Percentiles rank a stretch among this genome's conserved stretches.
These are phyloP conservation scores for Huntiella decipiens DNA, from an alignment of 2,329 filamentous ascomycete species.

Conservation along the genomic window DNA sequence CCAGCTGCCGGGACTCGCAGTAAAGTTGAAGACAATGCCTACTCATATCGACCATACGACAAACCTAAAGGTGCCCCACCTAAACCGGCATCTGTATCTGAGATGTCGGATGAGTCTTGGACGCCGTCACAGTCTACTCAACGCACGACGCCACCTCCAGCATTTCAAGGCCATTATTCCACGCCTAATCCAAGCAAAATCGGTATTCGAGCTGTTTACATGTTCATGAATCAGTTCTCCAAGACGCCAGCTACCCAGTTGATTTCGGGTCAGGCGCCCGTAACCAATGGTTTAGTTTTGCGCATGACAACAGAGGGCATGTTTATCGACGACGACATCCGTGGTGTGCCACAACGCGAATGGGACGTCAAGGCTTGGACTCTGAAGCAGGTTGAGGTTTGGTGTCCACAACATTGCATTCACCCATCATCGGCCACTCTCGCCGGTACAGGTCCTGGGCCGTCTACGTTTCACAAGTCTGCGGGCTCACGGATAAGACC, in stretches of 20 bases:
- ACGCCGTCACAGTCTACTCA: constrained; percentile 69
- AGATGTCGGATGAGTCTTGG: constrained; percentile 66
- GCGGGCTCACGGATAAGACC: constrained; percentile 26
- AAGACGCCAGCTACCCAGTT: constrained; percentile 84
- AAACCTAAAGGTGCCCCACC: constrained; percentile 38
- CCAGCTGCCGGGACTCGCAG: constrained; percentile 25
- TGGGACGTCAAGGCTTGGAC: constrained; percentile 99
- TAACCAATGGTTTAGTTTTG: constrained; percentile 82
- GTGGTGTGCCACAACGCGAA: constrained; percentile 79
- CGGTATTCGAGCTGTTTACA: constrained; percentile 79
- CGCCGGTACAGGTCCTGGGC: constrained; percentile 20
- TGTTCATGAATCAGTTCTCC: constrained; percentile 76
- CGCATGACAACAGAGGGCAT: constrained; percentile 85
- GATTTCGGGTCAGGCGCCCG: constrained; percentile 61
- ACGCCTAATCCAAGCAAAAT: constrained; percentile 93
- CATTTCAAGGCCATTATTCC: constrained; percentile 56
- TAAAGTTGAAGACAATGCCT: constrained; percentile 35
- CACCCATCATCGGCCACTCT: constrained; percentile 25
- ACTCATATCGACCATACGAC: constrained; percentile 65
- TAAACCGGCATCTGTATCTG: constrained; percentile 46
- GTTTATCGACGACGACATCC: constrained; percentile 92
- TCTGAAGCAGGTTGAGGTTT: constrained; percentile 79
- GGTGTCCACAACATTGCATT: constrained; percentile 49
- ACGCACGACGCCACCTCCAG: constrained; percentile 66
- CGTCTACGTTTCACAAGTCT: constrained; percentile 29